Evolutionary conservation across 768 basidiomycete species (phyloP), one percentile per base, ranked within the genome.

Genomic region (Mycena floridula): DNA sequence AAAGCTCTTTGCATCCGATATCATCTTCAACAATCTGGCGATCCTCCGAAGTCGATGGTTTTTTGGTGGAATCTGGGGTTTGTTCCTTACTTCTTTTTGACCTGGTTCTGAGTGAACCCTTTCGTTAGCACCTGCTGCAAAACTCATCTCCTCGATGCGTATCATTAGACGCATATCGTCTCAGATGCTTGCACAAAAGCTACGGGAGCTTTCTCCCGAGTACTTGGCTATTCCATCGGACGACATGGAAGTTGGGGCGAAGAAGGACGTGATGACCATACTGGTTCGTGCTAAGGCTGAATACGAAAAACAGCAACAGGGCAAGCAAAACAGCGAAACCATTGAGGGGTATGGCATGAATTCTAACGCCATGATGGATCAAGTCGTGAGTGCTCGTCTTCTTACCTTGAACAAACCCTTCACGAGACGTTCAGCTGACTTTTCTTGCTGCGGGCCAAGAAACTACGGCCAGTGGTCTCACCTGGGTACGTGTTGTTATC

Each of bases 191-290:
- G 54, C 54, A n/a, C 63, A 69, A 46, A 71, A 70, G 52, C 61
- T 69, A 50, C 49, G 44, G 4, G 74, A 74, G 18, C 32, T 35
- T 18, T 56, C 64, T 11, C 45, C 50, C 24, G 47, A 68, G 9
- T 35, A 51, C 11, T 62, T 63, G 4, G 74, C 73, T 42, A 63
- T 44, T 15, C 27, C 21, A 9, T 26, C 27, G 16, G 30, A 35
- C 18, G 43, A 44, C 24, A 30, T 30, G 30, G 43, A 44, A 21
- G 21, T 44, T 3, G 18, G 39, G 7, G 46, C 65, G 8, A 76
- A 77, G 53, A 62, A 65, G 39, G 74, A 77, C 59, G 71, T 77
- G 39, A 77, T 76, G 75, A 68, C 63, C 40, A 48, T 76, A n/a
- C 61, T 77, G 1, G 69, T 76, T 11, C 63, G 69, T 20, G 68